Base-by-base conservation (phyloP, 768 basidiomycete species). In the Mycena crocata region DNA sequence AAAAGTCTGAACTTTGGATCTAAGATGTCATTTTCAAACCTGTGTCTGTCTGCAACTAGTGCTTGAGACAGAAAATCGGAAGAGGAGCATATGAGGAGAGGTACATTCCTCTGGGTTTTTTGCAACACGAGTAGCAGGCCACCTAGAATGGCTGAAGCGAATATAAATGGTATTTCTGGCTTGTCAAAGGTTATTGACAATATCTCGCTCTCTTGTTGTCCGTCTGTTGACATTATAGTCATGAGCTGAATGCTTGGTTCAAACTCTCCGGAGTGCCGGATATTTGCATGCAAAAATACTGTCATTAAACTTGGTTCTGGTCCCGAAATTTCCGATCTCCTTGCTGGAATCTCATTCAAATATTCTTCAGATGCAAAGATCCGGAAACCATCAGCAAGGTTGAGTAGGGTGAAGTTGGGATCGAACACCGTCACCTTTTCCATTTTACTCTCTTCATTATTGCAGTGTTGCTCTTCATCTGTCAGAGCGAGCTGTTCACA, bases 401-500 rank as follows among this genome's bases (percentile, higher is more conserved):
- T 17, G 12, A 21, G 8, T 26, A 37, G 26, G 5, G 34, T 37
- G 26, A n/a, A 37, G 23, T 54, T 39, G 6, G 34, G 51, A 24
- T 54, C 34, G n/a, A 54, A 54, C 21, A 26, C n/a, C 14, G 28
- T n/a, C 35, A 23, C 15, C 26, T 54, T 35, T 9, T 37, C 34
- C 13, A 35, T 35, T 35, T 30, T 10, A 13, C 5, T 26, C 26
- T 6, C 12, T 26, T 30, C n/a, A 31, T 23, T 6, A 54, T 39
- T 37, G 5, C 32, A 35, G 32, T 9, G 37, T 37, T 9, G 10
- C 49, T 62, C 34, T 24, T 39, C 10, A 12, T 35, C 49, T 37
- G 46, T 51, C 32, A 62, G 49, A 10, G 30, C 7, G 4, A 62
- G 26, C 35, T 62, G 49, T 44, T 45, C 56, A 32, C 37, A 55